These are phyloP conservation scores for Millerozyma miso DNA, from an alignment of 805 yeast species.

Conservation along the genomic window DNA sequence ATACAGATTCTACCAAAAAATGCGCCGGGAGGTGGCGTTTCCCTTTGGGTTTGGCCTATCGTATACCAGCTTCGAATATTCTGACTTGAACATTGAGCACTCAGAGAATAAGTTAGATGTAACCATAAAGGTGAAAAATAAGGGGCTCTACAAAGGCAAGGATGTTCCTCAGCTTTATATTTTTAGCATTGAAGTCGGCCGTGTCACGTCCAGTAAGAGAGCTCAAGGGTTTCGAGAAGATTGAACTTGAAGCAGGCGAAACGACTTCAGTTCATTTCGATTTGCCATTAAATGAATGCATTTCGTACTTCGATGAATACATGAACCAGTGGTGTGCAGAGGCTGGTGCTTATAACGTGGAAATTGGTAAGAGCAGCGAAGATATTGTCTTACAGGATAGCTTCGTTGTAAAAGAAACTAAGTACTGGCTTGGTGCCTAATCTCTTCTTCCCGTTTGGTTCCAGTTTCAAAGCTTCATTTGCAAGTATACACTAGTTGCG, in stretches of 20 bases:
- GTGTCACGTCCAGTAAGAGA: slow-evolving; percentile 55
- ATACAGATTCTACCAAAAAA: slow-evolving; percentile 56
- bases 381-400: slow-evolving; percentile 16
- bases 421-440: slow-evolving; percentile 6
- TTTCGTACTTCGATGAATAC: slow-evolving; percentile 52
- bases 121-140: slow-evolving; percentile 42
- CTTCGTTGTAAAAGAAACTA: slow-evolving; percentile 14
- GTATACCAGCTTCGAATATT: slow-evolving; percentile 47
- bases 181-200: slow-evolving; percentile 29
- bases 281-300: slow-evolving; percentile 46
- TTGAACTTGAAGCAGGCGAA: slow-evolving; percentile 43
- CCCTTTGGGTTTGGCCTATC: slow-evolving; percentile 66
- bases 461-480: no score
- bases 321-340: slow-evolving; percentile 48
- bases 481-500: no score
- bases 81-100: slow-evolving; percentile 28
- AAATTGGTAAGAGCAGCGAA: slow-evolving; percentile 41
- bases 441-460: no score
- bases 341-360: slow-evolving; percentile 46
- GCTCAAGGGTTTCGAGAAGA: slow-evolving; percentile 54
- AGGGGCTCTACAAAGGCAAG: slow-evolving; percentile 46
- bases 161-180: slow-evolving; percentile 58
- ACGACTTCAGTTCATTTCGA: slow-evolving; percentile 30
- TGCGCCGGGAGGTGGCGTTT: slow-evolving; percentile 44
- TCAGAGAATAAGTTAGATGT: slow-evolving; percentile 26